Percentiles rank a stretch among this genome's conserved stretches.
These are phyloP conservation scores for Pistacia vera DNA, from an alignment of 345 rosid species.

Conservation along the genomic window DNA sequence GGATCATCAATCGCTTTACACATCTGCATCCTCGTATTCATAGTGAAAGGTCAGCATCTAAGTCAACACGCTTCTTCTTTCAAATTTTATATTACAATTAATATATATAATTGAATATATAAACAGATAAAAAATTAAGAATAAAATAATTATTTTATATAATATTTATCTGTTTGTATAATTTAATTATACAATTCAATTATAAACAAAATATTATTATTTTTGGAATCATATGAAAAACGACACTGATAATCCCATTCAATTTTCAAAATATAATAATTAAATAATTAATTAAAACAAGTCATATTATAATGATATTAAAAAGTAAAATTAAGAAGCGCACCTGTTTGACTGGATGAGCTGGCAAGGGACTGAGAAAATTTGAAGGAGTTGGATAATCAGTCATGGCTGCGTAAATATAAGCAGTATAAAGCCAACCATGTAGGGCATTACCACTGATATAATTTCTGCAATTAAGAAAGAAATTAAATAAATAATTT, in stretches of 20 bases:
- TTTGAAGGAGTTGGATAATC: slow-evolving; percentile 67
- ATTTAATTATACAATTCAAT: no score
- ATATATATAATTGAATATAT: no score
- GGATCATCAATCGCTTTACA: slow-evolving; percentile 63
- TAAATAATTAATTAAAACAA: no score
- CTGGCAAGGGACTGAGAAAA: slow-evolving; percentile 55
- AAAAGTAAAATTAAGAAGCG: no score
- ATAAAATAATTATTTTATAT: no score
- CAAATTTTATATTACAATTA: no score
- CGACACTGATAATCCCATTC: background rate
- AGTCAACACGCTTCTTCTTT: background rate
- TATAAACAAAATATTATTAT: no score
- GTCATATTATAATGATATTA: no score
- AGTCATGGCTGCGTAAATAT: slow-evolving; percentile 59
- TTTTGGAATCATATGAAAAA: no score
- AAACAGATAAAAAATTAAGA: no score
- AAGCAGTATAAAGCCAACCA: slow-evolving; percentile 45
- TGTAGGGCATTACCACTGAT: slow-evolving; percentile 20
- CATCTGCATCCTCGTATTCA: slow-evolving; percentile 39
- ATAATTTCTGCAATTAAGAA: slow-evolving; percentile 33
- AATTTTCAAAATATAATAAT: background rate
- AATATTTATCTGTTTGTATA: no score
- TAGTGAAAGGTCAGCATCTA: background rate
- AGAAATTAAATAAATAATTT: background rate
- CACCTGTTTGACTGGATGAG: slow-evolving; percentile 62